Base-by-base conservation (phyloP, 2,329 filamentous ascomycete species). In the Neofusicoccum umdonicola region DNA sequence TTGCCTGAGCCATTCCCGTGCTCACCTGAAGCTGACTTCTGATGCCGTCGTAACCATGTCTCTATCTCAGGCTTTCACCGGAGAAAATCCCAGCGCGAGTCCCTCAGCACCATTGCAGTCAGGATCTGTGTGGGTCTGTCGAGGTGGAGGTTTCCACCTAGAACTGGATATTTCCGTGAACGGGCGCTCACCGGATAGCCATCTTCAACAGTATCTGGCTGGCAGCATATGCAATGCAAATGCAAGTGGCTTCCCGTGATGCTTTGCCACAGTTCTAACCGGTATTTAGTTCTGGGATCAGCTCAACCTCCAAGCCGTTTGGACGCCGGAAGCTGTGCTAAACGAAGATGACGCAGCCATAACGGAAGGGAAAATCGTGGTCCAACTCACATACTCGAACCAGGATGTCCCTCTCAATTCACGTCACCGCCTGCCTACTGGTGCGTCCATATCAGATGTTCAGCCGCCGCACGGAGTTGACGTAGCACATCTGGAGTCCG, bases 71-170 rank as follows among this genome's bases (percentile, higher is more conserved):
- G 6, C 19, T 8, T 15, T 9, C 19, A 19, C 45, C 9, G 52
- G 22, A 17, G 9, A 41, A 15, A 9, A 11, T 15, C 65, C 65
- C 37, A 39, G 66, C 13, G n/a, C 19, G 17, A 67, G 62, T 31
- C 47, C 72, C 7, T 63, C 75, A 8, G 65, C 67, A 4, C 11
- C 68, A 8, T 60, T 77, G 5, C 67, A 69, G 4, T 73, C 73
- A 52, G 69, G 69, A 6, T 48, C 67, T 31, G 66, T 67, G 22
- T 80, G 77, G 19, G 83, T 86, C 15, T 65, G 69, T 42, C 67
- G 71, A 2, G 63, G 63, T 7, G 69, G 71, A 42, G 71, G 70
- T 15, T 71, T 80, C 67, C 70, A 72, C 19, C 66, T 80, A 12
- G 65, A 70, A 3, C 63, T 75, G 12, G 63, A 67, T 15, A 58